phyloP scores from a whole-genome alignment of 805 yeast species.

The Scheffersomyces spartinae region DNA sequence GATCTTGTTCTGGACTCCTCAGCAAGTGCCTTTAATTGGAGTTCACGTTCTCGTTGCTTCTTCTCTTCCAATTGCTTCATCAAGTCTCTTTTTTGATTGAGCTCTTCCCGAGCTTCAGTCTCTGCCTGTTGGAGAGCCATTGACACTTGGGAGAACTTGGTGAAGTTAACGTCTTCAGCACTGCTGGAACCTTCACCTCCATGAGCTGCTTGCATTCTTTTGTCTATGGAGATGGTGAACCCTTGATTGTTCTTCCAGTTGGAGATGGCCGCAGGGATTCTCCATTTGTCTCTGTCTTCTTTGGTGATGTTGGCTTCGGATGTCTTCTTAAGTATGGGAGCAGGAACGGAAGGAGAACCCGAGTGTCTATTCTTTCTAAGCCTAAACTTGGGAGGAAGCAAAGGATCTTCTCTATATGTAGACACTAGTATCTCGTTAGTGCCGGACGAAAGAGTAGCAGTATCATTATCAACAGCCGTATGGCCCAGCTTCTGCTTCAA shows the following conservation, averaged over 20 bases:
- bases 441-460: no score
- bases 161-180: no score
- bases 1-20: constrained; percentile 13
- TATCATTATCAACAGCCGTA: no score
- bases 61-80: no score
- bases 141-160: no score
- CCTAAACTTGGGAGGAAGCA: constrained; percentile 72
- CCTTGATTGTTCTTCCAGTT: constrained; percentile 96
- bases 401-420: constrained; percentile 78
- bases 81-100: no score
- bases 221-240: constrained; percentile 69
- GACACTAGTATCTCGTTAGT: no score
- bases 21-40: constrained; percentile 16
- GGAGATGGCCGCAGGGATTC: constrained; percentile 82
- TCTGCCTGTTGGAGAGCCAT: no score
- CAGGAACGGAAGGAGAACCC: constrained; percentile 46
- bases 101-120: no score
- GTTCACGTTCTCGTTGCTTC: constrained; percentile 19
- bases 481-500: no score
- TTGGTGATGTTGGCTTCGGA: constrained; percentile 40
- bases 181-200: no score
- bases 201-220: constrained; percentile 61
- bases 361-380: constrained; percentile 57
- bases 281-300: constrained; percentile 73
- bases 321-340: constrained; percentile 58